Percentiles rank a stretch among this genome's conserved stretches.
These are phyloP conservation scores for Mallotus repandus DNA, from an alignment of 441 rosid species.

Conservation along the genomic window DNA sequence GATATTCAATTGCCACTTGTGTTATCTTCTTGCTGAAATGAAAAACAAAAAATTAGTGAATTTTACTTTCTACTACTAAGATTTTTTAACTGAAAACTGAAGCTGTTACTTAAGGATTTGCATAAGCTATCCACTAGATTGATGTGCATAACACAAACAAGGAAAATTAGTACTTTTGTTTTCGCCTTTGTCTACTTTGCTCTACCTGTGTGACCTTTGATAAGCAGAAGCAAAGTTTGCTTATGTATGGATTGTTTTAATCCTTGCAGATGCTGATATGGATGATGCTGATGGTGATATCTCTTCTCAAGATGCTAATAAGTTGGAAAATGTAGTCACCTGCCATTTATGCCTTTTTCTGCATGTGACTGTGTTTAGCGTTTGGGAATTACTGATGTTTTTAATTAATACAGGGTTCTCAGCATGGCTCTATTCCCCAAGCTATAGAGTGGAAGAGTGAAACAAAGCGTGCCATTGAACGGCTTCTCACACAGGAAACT, in stretches of 20 bases:
- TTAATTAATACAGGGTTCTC: background rate
- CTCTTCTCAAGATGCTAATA: slow-evolving; percentile 35
- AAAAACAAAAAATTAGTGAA: no score
- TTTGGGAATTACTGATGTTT: background rate
- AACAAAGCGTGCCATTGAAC: slow-evolving; percentile 71
- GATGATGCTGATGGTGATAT: slow-evolving; percentile 36
- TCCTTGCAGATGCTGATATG: slow-evolving; percentile 46
- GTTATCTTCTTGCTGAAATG: background rate
- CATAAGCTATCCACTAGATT: background rate
- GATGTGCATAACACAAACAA: no score
- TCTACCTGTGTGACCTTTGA: background rate
- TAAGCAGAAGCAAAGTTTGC: background rate
- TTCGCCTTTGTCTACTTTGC: no score
- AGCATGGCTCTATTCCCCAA: slow-evolving; percentile 17
- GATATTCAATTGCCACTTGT: background rate
- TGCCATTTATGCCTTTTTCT: background rate
- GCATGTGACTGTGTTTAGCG: background rate
- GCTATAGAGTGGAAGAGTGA: slow-evolving; percentile 37
- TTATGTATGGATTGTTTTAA: slow-evolving; percentile 6
- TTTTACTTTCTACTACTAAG: background rate
- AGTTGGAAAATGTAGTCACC: slow-evolving; percentile 39
- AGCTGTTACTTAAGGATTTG: background rate
- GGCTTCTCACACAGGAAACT: slow-evolving; percentile 68
- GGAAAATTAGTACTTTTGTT: no score
- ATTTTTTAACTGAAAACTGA: background rate